Evolutionary conservation across 2,329 filamentous ascomycete species (phyloP).

Genomic region (Pestalotiopsis sp.): DNA sequence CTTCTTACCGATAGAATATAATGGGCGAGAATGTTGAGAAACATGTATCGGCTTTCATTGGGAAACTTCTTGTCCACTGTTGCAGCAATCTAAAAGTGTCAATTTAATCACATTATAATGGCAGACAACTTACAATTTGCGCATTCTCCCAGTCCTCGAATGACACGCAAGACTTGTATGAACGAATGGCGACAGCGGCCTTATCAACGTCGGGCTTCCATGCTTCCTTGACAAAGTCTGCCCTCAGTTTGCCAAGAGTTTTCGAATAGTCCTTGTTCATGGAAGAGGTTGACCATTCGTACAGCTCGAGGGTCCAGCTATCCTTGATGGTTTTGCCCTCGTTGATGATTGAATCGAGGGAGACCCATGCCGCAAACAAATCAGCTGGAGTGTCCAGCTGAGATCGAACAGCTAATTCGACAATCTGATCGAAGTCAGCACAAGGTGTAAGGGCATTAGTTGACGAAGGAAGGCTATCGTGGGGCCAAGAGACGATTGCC

Average conservation of each 20-base stretch:
- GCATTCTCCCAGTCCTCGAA: slow-evolving; percentile 60
- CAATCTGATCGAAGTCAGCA: slow-evolving; percentile 21
- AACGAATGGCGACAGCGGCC: slow-evolving; percentile 39
- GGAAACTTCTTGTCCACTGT: slow-evolving; percentile 55
- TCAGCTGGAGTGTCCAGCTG: slow-evolving; percentile 52
- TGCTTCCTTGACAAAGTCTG: slow-evolving; percentile 52
- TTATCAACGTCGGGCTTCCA: slow-evolving; percentile 46
- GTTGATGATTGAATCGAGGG: slow-evolving; percentile 49
- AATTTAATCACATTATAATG: slow-evolving; percentile 5
- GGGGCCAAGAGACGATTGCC: neutral
- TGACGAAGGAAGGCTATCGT: neutral
- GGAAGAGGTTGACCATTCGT: slow-evolving; percentile 55
- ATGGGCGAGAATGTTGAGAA: slow-evolving; percentile 58
- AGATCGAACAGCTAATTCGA: slow-evolving; percentile 50
- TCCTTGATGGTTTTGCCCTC: slow-evolving; percentile 51
- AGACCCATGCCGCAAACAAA: slow-evolving; percentile 45
- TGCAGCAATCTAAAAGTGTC: slow-evolving; percentile 50
- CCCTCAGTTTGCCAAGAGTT: slow-evolving; percentile 53
- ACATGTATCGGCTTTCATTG: slow-evolving; percentile 51
- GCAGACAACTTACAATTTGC: slow-evolving; percentile 49
- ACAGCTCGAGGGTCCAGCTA: slow-evolving; percentile 53
- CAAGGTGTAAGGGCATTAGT: too few species aligned
- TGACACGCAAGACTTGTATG: slow-evolving; percentile 55
- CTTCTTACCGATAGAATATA: slow-evolving; percentile 51
- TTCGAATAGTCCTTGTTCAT: slow-evolving; percentile 46